Conservation (phyloP, 768 basidiomycete species). For the Flagelloscypha sp. region DNA sequence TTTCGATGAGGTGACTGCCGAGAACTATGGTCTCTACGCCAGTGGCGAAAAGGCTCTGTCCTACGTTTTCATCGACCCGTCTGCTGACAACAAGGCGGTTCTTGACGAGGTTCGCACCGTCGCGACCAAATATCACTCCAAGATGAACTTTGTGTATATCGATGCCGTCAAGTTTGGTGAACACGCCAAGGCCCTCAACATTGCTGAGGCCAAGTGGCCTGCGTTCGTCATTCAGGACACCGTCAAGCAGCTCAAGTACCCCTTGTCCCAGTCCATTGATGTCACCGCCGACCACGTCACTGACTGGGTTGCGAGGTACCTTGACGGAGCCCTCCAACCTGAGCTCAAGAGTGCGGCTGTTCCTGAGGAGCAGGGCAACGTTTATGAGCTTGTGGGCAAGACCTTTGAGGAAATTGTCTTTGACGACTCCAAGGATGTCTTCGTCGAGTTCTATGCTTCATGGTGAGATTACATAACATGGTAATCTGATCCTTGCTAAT, state of each 20-base stretch:
- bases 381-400: constrained; percentile 78
- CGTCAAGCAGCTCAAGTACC: constrained; percentile 79
- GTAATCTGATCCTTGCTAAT: neutral
- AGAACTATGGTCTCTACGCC: constrained; percentile 87
- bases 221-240: constrained; percentile 90
- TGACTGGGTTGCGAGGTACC: constrained; percentile 54
- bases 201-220: constrained; percentile 82
- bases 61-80: constrained; percentile 89
- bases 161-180: constrained; percentile 93
- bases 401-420: constrained; percentile 82
- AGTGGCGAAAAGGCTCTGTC: constrained; percentile 78
- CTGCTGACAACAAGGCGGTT: constrained; percentile 49
- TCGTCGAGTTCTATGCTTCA: constrained; percentile 94
- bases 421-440: constrained; percentile 88
- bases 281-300: constrained; percentile 50
- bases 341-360: constrained; percentile 86
- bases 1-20: constrained; percentile 86
- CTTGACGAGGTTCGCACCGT: constrained; percentile 66
- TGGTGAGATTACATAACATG: constrained; percentile 54
- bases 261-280: constrained; percentile 61
- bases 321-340: constrained; percentile 68
- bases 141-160: constrained; percentile 97
- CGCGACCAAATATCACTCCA: constrained; percentile 73
- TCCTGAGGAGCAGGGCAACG: constrained; percentile 73
- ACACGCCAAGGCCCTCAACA: constrained; percentile 91